These are phyloP conservation scores for Rhodotorula sp. DNA, from an alignment of 1,284 basidiomycete species.

Conservation along the genomic window DNA sequence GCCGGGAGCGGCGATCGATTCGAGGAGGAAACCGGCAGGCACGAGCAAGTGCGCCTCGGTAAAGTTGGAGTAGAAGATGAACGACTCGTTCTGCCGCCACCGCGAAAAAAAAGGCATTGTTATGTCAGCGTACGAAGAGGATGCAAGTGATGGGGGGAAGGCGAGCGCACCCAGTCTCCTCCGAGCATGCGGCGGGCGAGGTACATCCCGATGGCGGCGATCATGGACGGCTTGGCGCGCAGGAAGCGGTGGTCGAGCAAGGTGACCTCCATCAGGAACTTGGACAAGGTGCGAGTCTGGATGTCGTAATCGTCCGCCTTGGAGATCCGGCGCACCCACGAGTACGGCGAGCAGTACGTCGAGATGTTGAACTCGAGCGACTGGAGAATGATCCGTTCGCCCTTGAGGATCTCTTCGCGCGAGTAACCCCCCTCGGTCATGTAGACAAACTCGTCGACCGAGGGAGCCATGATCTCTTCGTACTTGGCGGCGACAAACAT, in stretches of 20 bases:
- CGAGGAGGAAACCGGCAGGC: slow-evolving; percentile 78
- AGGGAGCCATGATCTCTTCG: slow-evolving; percentile 70
- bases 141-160: neutral
- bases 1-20: slow-evolving; percentile 74
- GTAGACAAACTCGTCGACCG: slow-evolving; percentile 89
- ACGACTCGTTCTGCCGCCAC: slow-evolving; percentile 71
- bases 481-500: slow-evolving; percentile 67
- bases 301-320: slow-evolving; percentile 99
- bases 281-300: slow-evolving; percentile 93
- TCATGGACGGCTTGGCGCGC: slow-evolving; percentile 84
- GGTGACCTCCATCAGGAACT: slow-evolving; percentile 96
- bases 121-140: no score
- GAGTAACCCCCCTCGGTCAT: slow-evolving; percentile 95
- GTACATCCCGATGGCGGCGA: slow-evolving; percentile 99
- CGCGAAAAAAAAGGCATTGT: neutral
- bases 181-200: slow-evolving; percentile 85
- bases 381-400: slow-evolving; percentile 90
- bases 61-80: slow-evolving; percentile 90
- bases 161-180: slow-evolving; percentile 77
- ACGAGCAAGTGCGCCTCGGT: slow-evolving; percentile 84
- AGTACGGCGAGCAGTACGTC: slow-evolving; percentile 97
- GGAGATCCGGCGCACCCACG: slow-evolving; percentile 97
- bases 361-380: slow-evolving; percentile 94
- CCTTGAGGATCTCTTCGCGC: slow-evolving; percentile 94
- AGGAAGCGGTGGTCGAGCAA: slow-evolving; percentile 91